Evolutionary conservation across 108 stramenopile genomes (phyloP).

Genomic region (Nitzschia putrida): DNA sequence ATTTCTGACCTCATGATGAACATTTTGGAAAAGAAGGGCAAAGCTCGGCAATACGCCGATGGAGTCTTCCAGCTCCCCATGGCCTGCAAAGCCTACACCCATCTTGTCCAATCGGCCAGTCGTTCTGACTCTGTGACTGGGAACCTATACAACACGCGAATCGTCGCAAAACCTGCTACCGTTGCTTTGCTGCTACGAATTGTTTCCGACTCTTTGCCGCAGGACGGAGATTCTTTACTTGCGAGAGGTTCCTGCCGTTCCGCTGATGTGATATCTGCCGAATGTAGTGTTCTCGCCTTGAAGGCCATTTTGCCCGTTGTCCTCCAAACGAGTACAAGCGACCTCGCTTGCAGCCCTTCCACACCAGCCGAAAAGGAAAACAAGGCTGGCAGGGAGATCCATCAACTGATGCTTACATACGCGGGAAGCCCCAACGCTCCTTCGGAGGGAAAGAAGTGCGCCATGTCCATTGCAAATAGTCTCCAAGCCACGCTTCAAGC

Average conservation of each 20-base stretch:
- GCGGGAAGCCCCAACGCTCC: conserved; percentile 78
- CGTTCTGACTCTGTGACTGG: conserved; percentile 51
- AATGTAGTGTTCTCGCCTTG: conserved; percentile 74
- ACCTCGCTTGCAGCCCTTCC: conserved; percentile 72
- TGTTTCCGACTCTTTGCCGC: conserved; percentile 82
- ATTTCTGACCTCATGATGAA: conserved; percentile 89
- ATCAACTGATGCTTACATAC: conserved; percentile 79
- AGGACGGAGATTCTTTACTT: conserved; percentile 81
- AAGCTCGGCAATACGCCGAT: conserved; percentile 89
- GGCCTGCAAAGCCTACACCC: conserved; percentile 86
- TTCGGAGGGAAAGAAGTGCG: conserved; percentile 64
- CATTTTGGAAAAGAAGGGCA: conserved; percentile 89
- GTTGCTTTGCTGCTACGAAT: conserved; percentile 84
- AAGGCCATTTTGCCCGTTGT: conserved; percentile 86
- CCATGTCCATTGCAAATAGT: conserved; percentile 64
- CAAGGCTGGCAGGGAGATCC: conserved; percentile 79
- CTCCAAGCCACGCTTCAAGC: conserved; percentile 62
- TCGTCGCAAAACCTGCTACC: conserved; percentile 80
- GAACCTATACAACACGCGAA: conserved; percentile 65
- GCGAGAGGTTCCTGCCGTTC: conserved; percentile 89
- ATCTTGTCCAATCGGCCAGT: conserved; percentile 66
- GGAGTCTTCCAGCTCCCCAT: conserved; percentile 93
- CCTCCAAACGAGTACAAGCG: no score
- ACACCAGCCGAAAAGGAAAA: conserved; percentile 81
- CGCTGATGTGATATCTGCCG: conserved; percentile 84